Base-by-base conservation (phyloP, 2,329 filamentous ascomycete species). In the Cadophora malorum region DNA sequence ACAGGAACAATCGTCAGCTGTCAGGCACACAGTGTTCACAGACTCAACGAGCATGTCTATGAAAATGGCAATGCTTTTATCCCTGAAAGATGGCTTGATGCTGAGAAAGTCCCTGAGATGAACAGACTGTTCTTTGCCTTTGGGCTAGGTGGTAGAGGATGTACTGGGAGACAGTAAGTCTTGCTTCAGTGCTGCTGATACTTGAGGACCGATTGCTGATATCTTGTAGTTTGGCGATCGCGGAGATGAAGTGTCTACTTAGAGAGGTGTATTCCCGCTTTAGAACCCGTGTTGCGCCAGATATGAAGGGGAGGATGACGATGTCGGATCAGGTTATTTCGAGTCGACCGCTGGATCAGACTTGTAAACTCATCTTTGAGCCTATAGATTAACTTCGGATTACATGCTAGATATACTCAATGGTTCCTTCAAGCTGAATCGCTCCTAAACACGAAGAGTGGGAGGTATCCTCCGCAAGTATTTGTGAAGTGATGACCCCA, bases 1-100 rank as follows among this genome's bases (percentile, higher is more conserved):
- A 81, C 77, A 49, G 79, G 81, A 5, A 85, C 86, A 0, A 82
- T 88, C 50, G 87, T 89, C 62, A 88, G 87, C 75, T 85, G 84
- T 70, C 88, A 90, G 77, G 84, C 88, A 0, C 87, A 84, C 74
- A 89, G 87, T 12, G 81, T 88, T 41, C 86, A 90, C 70, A 83
- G 84, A 23, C 80, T 88, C 66, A 85, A 90, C 71, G 77, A 80
- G 12, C 84, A 89, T 66, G 90, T 93, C 1, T 98, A 96, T 77
- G 88, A 90, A 0, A 85, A 94, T 53, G 91, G 94, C 0, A 91
- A 97, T 69, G 80, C 79, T 6, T 97, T 94, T 76, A 84, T 90
- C 62, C 94, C 94, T 0, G 91, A 95, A 66, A 86, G 95, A 72
- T 97, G 94, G 94, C 86, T 97, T 71, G 88, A 85, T 19, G 83